Base-by-base conservation (phyloP, 2,329 filamentous ascomycete genomes). In the Xylaria sp. region DNA sequence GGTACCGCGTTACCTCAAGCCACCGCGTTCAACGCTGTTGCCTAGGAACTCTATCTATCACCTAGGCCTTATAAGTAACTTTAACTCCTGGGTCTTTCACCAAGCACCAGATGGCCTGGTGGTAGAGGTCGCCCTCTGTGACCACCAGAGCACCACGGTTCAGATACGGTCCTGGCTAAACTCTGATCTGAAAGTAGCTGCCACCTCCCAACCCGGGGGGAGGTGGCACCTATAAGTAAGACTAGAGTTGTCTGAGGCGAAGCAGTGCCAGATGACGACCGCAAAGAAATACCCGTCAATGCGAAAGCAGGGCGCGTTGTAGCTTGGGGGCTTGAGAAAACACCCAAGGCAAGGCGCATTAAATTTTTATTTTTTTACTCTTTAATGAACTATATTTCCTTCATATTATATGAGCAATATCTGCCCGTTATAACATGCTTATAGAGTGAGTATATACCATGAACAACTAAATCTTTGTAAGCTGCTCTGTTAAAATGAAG, bases 281-380 rank as follows among this genome's bases (percentile, higher is more conserved):
- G 64, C 64, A 59, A 66, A 66, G 52, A 66, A 66, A 66, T 66
- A 63, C 59, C 59, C 59, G 32, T 15, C 32, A 66, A 66, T 63
- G 64, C 52, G 45, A 63, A 66, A 66, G 64, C 64, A 63, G 59
- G 64, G 59, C 64, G 64, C 64, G 64, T 63, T 66, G 59, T 53
- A 66, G 64, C 45, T 45, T 36, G 28, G 45, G 45, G 45, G 18
- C 53, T 45, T 58, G 18, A 15, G 8, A 3, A 4, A 39, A 66
- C 20, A 66, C 45, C 53, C 13, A 45, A 66, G 59, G 53, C 64
- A 66, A 63, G 59, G 64, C 59, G 64, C 3, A 39, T 48, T 15
- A 50, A 1, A 34, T 25, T 23, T 46, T 57, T 25, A 15, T 45
- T 39, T 41, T 32, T 32, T 32, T n/a, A 9, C 8, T n/a, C 18